These are phyloP conservation scores for Ogataea haglerorum DNA, from an alignment of 805 yeast species.

Conservation along the genomic window DNA sequence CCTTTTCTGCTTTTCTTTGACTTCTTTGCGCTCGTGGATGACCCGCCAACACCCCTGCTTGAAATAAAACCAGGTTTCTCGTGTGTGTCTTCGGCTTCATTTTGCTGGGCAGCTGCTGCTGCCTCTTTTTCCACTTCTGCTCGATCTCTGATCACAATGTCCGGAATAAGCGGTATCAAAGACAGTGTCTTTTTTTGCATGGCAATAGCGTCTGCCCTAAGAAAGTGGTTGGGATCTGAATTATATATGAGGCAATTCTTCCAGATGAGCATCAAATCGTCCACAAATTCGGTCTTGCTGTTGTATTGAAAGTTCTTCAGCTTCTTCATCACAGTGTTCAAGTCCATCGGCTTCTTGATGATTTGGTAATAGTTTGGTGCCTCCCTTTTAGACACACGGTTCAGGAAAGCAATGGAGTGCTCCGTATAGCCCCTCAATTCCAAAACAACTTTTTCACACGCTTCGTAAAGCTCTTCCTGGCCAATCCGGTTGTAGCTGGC, in stretches of 20 bases:
- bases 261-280: conserved; percentile 94
- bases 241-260: conserved; percentile 88
- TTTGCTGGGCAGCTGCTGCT: conserved; percentile 42
- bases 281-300: conserved; percentile 88
- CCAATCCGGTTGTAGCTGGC: conserved; percentile 93
- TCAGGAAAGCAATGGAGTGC: conserved; percentile 92
- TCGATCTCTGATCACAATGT: conserved; percentile 71
- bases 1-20: conserved; percentile 40
- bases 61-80: conserved; percentile 26
- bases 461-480: conserved; percentile 96
- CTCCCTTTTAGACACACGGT: conserved; percentile 94
- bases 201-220: conserved; percentile 89
- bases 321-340: conserved; percentile 90
- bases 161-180: conserved; percentile 83
- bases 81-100: conserved; percentile 25
- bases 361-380: conserved; percentile 94
- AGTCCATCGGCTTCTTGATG: conserved; percentile 93
- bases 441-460: conserved; percentile 90
- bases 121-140: conserved; percentile 70
- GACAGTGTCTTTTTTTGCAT: conserved; percentile 87
- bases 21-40: conserved; percentile 27
- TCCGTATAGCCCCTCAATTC: conserved; percentile 91
- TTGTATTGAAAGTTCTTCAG: conserved; percentile 76
- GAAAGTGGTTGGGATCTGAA: conserved; percentile 89
- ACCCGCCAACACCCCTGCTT: conserved; percentile 32